Evolutionary conservation across 169 alveolate genomes (phyloP).

Genomic region (Sarcocystis neurona): DNA sequence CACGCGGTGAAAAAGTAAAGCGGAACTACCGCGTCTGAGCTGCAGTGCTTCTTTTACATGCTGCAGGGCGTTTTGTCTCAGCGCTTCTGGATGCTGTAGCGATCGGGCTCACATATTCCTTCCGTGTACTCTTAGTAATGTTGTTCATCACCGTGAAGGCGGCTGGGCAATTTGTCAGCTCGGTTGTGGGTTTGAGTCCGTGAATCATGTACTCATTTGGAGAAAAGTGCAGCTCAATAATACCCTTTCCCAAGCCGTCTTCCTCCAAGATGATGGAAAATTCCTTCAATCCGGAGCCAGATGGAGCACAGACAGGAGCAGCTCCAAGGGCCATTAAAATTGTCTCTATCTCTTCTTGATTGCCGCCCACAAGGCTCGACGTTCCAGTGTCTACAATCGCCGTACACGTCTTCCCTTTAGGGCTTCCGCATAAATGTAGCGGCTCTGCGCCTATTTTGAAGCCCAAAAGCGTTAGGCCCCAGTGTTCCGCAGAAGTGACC

Average conservation of each 20-base stretch:
- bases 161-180: not conserved
- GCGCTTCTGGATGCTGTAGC: too few species aligned
- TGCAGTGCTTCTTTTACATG: too few species aligned
- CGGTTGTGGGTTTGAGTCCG: not conserved
- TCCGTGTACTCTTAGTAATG: too few species aligned
- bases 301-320: not conserved
- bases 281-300: not conserved
- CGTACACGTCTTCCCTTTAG: not conserved
- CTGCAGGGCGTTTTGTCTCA: too few species aligned
- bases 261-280: not conserved
- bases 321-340: not conserved
- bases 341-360: not conserved
- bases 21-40: too few species aligned
- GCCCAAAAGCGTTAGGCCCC: not conserved
- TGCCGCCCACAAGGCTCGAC: slow-evolving; percentile 27
- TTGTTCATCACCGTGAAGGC: too few species aligned
- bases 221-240: not conserved
- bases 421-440: not conserved
- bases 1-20: too few species aligned
- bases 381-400: slow-evolving; percentile 28
- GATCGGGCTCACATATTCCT: too few species aligned
- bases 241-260: not conserved
- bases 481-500: not conserved
- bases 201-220: not conserved
- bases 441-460: not conserved